Evolutionary conservation across 495 filamentous ascomycete species (phyloP).

Genomic region (Staphylotrichum longicolle): DNA sequence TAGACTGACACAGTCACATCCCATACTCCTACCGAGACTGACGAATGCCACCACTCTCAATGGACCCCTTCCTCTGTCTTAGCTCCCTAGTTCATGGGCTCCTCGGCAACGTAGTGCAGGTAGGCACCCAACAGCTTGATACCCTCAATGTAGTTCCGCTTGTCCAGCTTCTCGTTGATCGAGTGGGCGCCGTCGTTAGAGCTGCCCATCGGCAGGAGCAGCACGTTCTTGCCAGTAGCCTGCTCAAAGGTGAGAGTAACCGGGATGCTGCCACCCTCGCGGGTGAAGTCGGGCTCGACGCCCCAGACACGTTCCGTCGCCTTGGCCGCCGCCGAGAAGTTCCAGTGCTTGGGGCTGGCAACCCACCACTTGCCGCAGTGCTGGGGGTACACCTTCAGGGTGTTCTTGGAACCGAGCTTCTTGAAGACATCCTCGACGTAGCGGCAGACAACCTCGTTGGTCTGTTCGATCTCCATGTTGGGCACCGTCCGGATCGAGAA

Average conservation of each 20-base stretch:
- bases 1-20: too few species aligned
- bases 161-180: constrained; percentile 97
- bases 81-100: constrained; percentile 55
- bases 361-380: constrained; percentile 99
- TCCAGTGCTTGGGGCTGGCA: constrained; percentile 95
- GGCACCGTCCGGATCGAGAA: constrained; percentile 97
- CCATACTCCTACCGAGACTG: too few species aligned
- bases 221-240: constrained; percentile 96
- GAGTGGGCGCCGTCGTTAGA: constrained; percentile 95
- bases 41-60: background rate
- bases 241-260: constrained; percentile 97
- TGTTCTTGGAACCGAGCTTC: constrained; percentile 88
- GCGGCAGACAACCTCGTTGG: constrained; percentile 78
- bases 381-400: constrained; percentile 69
- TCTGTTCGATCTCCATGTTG: constrained; percentile 89
- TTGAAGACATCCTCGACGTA: constrained; percentile 76
- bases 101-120: constrained; percentile 92
- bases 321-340: constrained; percentile 89
- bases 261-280: constrained; percentile 95
- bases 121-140: constrained; percentile 94
- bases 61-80: background rate
- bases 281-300: constrained; percentile 89
- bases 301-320: constrained; percentile 90
- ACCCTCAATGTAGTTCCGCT: constrained; percentile 97
- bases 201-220: constrained; percentile 94